Evolutionary conservation across 805 yeast genomes (phyloP), one percentile per base, ranked within the genome.

Genomic region (Zygosaccharomyces pseudorouxii): DNA sequence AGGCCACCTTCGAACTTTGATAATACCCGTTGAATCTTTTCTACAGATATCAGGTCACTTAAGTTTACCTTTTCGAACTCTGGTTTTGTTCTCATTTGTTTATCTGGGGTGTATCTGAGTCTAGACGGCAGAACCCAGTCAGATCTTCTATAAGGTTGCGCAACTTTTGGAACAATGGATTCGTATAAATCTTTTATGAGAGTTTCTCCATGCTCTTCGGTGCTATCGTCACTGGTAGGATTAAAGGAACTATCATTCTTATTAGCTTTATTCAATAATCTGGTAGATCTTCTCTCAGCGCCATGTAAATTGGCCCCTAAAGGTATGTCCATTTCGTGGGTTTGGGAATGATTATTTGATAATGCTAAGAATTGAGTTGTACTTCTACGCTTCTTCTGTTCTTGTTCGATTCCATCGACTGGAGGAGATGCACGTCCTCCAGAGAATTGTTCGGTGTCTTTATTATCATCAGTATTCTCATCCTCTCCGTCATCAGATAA

Each of bases 1-100:
- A 65, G 53, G 16, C 69, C 69, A 22, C 69, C 68, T 51, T 65
- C 68, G 42, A 62, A 65, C 44, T 55, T 53, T 1, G 67, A 60
- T 42, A 65, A 45, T 10, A 64, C 53, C 12, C 48, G 54, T 45
- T 60, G 58, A 36, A 66, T 62, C 23, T 57, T 60, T 22, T 46
- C 51, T 28, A 52, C 58, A 23, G 54, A 50, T 12, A 59, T 55
- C 11, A 64, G 56, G 46, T 59, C 70, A 52, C 61, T 57, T 25
- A 66, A 57, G 45, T 64, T 67, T 10, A 67, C 50, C 5, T 61
- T 61, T 43, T 59, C 61, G 33, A 55, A 60, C 10, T 55, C 55
- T n/a, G 63, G 64, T 48, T 63, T 66, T 7, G 68, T 61, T 9
- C 59, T 60, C 41, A 61, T 54, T 39, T 61, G 64, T 48, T 65